phyloP scores from a whole-genome alignment of 805 yeast genomes.

The Suhomyces vadensis region DNA sequence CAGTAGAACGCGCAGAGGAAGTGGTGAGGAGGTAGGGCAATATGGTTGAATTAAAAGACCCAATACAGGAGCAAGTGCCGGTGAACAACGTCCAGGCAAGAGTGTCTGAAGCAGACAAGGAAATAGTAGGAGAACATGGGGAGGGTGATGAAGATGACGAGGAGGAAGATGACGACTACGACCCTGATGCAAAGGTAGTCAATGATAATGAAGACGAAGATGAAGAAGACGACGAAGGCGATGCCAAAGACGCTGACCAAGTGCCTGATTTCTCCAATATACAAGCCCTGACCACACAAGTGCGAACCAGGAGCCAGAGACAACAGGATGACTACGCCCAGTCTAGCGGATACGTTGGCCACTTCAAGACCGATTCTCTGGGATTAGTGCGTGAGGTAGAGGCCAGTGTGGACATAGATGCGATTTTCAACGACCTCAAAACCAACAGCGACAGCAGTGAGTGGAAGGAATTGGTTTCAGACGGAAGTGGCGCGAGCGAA shows the following conservation, averaged over 20 bases:
- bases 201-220: slow-evolving; percentile 38
- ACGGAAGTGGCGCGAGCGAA: slow-evolving; percentile 7
- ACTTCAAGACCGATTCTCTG: slow-evolving; percentile 19
- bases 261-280: slow-evolving; percentile 50
- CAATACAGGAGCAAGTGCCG: too few relatives aligned
- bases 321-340: slow-evolving; percentile 33
- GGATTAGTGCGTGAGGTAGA: slow-evolving; percentile 13
- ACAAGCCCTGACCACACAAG: slow-evolving; percentile 55
- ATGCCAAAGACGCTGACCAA: slow-evolving; percentile 17
- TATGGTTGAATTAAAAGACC: too few relatives aligned
- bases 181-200: slow-evolving; percentile 22
- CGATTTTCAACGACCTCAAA: slow-evolving; percentile 31
- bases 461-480: slow-evolving; percentile 14
- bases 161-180: slow-evolving; percentile 38
- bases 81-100: not conserved
- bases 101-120: not conserved
- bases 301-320: slow-evolving; percentile 69
- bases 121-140: not conserved
- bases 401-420: slow-evolving; percentile 30
- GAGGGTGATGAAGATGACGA: slow-evolving; percentile 27
- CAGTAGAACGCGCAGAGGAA: too few relatives aligned
- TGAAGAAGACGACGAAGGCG: slow-evolving; percentile 33
- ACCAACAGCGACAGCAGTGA: slow-evolving; percentile 13
- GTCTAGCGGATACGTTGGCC: slow-evolving; percentile 11
- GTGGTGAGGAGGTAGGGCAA: too few relatives aligned